Base-by-base conservation (phyloP, 768 basidiomycete species). In the Jaapia argillacea region DNA sequence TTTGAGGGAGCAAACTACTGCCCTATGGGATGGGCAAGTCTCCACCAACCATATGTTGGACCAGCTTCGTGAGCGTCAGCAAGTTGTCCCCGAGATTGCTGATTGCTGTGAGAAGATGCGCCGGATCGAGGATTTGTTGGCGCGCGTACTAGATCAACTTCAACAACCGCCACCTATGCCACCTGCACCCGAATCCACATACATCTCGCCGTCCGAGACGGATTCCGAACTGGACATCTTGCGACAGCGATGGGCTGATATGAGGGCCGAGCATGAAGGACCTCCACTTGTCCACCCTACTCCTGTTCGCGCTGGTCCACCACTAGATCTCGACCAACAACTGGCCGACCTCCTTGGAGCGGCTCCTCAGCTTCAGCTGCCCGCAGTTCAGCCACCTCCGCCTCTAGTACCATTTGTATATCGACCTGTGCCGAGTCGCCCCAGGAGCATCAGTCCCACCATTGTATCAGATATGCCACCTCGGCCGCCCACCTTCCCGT, bases 1-100 rank as follows among this genome's bases (percentile, higher is more conserved):
- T 10, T 66, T 92, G 36, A 68, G 77, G 36, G 72, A 75, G 5
- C 75, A 81, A 50, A 66, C 80, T 5, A 64, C 66, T 6, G 74
- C 70, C 6, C 58, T 94, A 18, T 67, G 75, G 59, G 70, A 83
- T 39, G 76, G 72, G 4, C 87, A 93, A 58, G 52, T 58, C 0
- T 63, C 71, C 0, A 73, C 81, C 5, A 77, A 79, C 41, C 68
- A 72, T 24, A 62, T 77, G 46, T 59, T 92, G 26, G 75, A 83
- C 44, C 74, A 79, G 21, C 63, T 91, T 42, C 71, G 74, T 16
- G 67, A 70, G 12, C 54, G 67, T 24, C 69, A 72, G 16, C 60
- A 67, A 36, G 49, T 56, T n/a, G 54, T 58, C 18, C 54, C 53
- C 22, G 66, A 72, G 54, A 4, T 36, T 14, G 14, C 39, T 1